Percentiles rank a stretch among this genome's conserved stretches.
Conservation (phyloP, 805 yeast species). For the Debaryomyces maramus region DNA sequence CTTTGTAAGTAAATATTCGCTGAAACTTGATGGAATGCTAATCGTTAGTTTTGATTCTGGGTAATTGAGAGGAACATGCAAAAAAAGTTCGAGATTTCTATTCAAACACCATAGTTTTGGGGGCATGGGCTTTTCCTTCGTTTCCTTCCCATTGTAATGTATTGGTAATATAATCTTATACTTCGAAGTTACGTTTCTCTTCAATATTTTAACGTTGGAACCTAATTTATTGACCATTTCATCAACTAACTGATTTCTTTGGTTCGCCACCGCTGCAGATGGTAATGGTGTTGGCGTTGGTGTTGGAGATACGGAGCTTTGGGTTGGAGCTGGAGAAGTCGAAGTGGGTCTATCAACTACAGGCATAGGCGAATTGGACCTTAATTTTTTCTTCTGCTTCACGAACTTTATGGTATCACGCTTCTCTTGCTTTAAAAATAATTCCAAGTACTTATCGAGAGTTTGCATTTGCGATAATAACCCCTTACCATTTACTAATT, state of each 20-base stretch:
- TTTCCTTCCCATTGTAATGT: slow-evolving; percentile 3
- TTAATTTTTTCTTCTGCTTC: slow-evolving; percentile 20
- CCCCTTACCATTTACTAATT: slow-evolving; percentile 48
- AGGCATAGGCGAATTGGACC: not conserved
- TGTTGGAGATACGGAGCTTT: slow-evolving; percentile 1
- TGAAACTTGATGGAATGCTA: slow-evolving; percentile 30
- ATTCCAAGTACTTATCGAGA: slow-evolving; percentile 59
- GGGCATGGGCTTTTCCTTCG: slow-evolving; percentile 2
- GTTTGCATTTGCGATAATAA: slow-evolving; percentile 55
- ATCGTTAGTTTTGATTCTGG: slow-evolving; percentile 27
- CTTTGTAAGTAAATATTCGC: slow-evolving; percentile 28
- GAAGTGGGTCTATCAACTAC: slow-evolving; percentile 4
- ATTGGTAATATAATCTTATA: slow-evolving; percentile 36
- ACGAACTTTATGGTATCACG: slow-evolving; percentile 63
- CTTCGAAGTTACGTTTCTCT: slow-evolving; percentile 19
- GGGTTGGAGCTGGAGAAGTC: slow-evolving; percentile 6
- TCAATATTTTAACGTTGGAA: slow-evolving; percentile 25
- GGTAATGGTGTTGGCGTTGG: not conserved
- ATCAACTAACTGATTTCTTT: slow-evolving; percentile 20
- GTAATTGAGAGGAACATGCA: slow-evolving; percentile 33
- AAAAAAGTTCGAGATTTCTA: slow-evolving; percentile 27
- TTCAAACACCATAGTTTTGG: slow-evolving; percentile 33
- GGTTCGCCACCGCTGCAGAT: slow-evolving; percentile 7
- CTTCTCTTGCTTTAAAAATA: slow-evolving; percentile 57
- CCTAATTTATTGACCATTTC: slow-evolving; percentile 30